Evolutionary conservation across 2,329 filamentous ascomycete genomes (phyloP).

Genomic region (Sphaerostilbella broomeana): DNA sequence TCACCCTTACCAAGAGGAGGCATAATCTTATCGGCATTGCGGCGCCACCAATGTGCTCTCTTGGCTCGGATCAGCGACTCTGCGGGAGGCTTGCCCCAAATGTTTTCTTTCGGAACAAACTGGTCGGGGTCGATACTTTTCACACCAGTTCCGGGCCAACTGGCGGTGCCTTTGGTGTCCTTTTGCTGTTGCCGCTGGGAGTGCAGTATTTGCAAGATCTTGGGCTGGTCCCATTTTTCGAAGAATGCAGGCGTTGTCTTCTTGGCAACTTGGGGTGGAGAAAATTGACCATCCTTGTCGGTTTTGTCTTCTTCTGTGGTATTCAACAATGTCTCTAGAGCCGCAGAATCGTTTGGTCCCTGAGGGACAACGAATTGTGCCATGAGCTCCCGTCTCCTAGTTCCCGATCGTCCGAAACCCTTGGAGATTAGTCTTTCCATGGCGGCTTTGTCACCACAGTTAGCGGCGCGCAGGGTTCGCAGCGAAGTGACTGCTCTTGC

Average conservation of each 20-base stretch:
- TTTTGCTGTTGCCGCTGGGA: constrained; percentile 35
- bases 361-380: constrained; percentile 30
- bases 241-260: constrained; percentile 30
- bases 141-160: constrained; percentile 22
- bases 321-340: constrained; percentile 31
- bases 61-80: constrained; percentile 36
- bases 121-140: constrained; percentile 29
- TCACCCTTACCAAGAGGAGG: constrained; percentile 49
- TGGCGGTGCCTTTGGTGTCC: constrained; percentile 15
- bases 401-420: constrained; percentile 48
- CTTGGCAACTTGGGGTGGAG: not conserved
- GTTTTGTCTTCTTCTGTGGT: not conserved
- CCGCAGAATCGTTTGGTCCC: constrained; percentile 34
- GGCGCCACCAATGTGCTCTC: constrained; percentile 42
- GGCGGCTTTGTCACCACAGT: constrained; percentile 40
- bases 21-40: constrained; percentile 38
- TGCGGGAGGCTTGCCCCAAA: constrained; percentile 43
- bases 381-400: constrained; percentile 43
- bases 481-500: constrained; percentile 37
- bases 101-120: constrained; percentile 36
- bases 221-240: constrained; percentile 43
- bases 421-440: constrained; percentile 42
- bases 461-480: constrained; percentile 46
- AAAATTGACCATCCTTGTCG: not conserved
- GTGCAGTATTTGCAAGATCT: constrained; percentile 34